Evolutionary conservation across 177 flowering plant genomes (phyloP).

Genomic region (Vitis hybrid): DNA sequence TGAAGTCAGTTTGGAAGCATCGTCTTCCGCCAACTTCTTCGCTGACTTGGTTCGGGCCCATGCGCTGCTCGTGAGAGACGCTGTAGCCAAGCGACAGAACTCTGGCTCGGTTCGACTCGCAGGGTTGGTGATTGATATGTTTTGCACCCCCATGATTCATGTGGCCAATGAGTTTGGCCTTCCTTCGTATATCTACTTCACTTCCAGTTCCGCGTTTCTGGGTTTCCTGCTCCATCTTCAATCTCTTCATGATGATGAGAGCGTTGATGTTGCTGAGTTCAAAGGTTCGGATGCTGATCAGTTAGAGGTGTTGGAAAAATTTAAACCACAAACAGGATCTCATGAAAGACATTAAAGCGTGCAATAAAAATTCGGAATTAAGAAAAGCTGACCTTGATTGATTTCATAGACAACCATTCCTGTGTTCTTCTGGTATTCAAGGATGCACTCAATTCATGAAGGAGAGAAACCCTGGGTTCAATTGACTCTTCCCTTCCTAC

Average conservation of each 20-base stretch:
- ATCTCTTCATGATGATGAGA: constrained; percentile 2
- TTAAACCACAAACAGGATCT: too few species aligned
- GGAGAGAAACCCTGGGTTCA: too few species aligned
- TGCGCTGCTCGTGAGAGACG: constrained; percentile 17
- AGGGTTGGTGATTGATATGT: constrained; percentile 26
- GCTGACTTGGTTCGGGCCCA: not conserved
- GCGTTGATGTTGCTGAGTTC: constrained; percentile 2
- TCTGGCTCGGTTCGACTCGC: constrained; percentile 11
- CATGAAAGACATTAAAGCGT: too few species aligned
- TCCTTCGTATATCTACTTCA: constrained; percentile 22
- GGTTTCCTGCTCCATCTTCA: constrained; percentile 4
- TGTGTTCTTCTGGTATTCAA: too few species aligned
- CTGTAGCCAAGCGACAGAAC: not conserved
- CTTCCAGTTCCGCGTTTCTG: constrained; percentile 15
- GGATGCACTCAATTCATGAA: too few species aligned
- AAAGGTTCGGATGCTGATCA: constrained; percentile 11
- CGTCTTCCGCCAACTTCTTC: not conserved
- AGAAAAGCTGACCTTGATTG: too few species aligned
- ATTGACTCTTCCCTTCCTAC: too few species aligned
- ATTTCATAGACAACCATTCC: too few species aligned
- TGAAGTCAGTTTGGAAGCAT: too few species aligned
- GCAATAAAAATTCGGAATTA: too few species aligned
- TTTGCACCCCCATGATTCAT: constrained; percentile 19
- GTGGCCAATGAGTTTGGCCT: constrained; percentile 21
- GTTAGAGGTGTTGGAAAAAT: too few species aligned